These are phyloP conservation scores for Fusarium buxicola DNA, from an alignment of 2,329 filamentous ascomycete species.

Conservation along the genomic window DNA sequence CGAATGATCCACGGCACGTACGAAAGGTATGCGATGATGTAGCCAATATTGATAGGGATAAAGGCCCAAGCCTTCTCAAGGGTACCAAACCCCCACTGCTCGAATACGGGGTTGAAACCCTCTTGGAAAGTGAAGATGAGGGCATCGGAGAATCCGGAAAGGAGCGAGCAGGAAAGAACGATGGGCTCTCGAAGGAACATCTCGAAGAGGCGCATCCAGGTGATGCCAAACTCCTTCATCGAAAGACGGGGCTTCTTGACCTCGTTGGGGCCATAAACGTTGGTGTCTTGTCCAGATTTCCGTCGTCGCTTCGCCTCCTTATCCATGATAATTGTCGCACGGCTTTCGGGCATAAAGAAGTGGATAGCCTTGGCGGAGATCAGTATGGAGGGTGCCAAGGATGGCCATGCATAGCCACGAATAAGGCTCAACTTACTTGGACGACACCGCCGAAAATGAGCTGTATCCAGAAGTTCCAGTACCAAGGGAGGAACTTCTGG, in stretches of 20 bases:
- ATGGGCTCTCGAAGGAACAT: constrained; percentile 81
- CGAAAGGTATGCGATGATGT: constrained; percentile 68
- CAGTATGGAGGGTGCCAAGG: background rate
- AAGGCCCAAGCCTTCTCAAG: constrained; percentile 69
- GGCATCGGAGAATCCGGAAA: constrained; percentile 77
- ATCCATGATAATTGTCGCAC: constrained; percentile 80
- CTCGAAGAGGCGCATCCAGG: constrained; percentile 72
- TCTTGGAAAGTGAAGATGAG: constrained; percentile 82
- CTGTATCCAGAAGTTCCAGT: constrained; percentile 85
- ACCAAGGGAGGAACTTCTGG: constrained; percentile 64
- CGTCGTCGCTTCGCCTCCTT: constrained; percentile 78
- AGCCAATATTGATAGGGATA: constrained; percentile 73
- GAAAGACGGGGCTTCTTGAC: constrained; percentile 75
- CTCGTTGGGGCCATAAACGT: constrained; percentile 53
- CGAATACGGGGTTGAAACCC: constrained; percentile 73
- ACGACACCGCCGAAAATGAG: constrained; percentile 79
- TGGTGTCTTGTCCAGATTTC: constrained; percentile 57
- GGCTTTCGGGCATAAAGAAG: constrained; percentile 77
- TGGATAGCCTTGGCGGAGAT: constrained; percentile 66
- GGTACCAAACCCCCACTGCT: constrained; percentile 71
- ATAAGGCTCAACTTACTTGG: background rate
- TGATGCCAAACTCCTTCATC: constrained; percentile 63
- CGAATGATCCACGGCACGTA: constrained; percentile 67
- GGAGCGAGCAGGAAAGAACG: constrained; percentile 72
- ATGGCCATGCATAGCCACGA: background rate